phyloP scores from a whole-genome alignment of 2,329 filamentous ascomycete species.

The Penicillium polonicum region DNA sequence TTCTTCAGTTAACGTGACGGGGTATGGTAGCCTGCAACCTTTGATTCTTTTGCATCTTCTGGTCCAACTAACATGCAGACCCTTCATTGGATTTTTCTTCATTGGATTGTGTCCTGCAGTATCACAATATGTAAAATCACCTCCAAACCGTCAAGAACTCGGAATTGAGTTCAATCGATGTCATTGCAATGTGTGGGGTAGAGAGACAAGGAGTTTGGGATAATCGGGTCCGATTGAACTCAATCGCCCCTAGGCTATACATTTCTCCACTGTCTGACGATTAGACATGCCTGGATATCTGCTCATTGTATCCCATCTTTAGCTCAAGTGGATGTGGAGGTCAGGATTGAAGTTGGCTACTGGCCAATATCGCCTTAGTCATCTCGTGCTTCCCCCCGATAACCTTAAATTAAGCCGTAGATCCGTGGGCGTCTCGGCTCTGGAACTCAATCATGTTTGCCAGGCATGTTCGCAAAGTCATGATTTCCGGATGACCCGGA shows the following conservation, averaged over 20 bases:
- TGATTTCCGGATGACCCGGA: neutral
- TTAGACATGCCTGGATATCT: neutral
- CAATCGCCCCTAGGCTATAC: neutral
- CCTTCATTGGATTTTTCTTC: neutral
- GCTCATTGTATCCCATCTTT: neutral
- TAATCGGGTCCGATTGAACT: neutral
- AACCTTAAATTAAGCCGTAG: slow-evolving; percentile 5
- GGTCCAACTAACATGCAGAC: neutral
- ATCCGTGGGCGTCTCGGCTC: neutral
- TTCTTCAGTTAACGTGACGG: neutral
- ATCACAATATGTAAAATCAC: neutral
- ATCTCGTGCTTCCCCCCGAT: neutral
- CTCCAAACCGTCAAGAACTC: neutral
- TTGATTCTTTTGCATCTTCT: neutral
- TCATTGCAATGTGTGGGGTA: slow-evolving; percentile 4
- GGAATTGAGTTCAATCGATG: slow-evolving; percentile 4
- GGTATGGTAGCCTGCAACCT: too few species aligned
- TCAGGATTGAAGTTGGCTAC: neutral
- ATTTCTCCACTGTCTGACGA: slow-evolving; percentile 1
- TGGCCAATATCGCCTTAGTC: slow-evolving; percentile 2
- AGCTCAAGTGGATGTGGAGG: neutral
- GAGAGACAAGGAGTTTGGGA: neutral
- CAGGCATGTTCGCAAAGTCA: neutral
- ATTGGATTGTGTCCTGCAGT: neutral
- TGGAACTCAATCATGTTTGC: neutral